Conservation (phyloP, 495 filamentous ascomycete genomes). For the Clohesyomyces aquaticus region DNA sequence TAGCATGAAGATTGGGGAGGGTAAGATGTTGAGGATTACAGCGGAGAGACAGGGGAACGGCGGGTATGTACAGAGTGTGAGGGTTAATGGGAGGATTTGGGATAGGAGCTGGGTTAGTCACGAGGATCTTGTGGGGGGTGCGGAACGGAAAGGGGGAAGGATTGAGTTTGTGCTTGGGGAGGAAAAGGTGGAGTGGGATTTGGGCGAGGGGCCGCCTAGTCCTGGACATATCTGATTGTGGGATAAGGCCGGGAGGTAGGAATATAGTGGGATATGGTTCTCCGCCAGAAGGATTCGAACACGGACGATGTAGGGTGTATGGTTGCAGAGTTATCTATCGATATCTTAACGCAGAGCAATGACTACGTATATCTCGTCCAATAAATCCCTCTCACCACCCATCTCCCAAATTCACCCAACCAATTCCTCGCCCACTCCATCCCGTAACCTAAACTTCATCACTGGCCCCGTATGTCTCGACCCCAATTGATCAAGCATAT, state of each 20-base stretch:
- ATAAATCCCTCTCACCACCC: no score
- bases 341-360: no score
- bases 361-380: no score
- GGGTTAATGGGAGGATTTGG: slow-evolving; percentile 43
- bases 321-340: no score
- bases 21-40: slow-evolving; percentile 37
- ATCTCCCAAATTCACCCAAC: no score
- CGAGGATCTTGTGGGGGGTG: slow-evolving; percentile 32
- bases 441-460: slow-evolving; percentile 1
- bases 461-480: slow-evolving; percentile 6
- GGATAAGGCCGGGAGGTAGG: no score
- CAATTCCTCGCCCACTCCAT: no score
- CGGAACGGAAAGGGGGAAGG: slow-evolving; percentile 40
- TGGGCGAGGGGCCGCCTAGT: slow-evolving; percentile 41
- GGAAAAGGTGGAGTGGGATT: slow-evolving; percentile 38
- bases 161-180: slow-evolving; percentile 43
- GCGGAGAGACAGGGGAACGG: slow-evolving; percentile 20
- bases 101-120: slow-evolving; percentile 41
- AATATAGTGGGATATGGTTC: no score
- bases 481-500: slow-evolving; percentile 9
- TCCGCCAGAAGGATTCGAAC: no score
- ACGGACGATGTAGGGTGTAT: no score
- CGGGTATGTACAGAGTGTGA: slow-evolving; percentile 44
- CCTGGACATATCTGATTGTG: slow-evolving; percentile 42
- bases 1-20: slow-evolving; percentile 38